These are phyloP conservation scores for Debaryomyces udenii DNA, from an alignment of 1,139 yeast species.

Conservation along the genomic window DNA sequence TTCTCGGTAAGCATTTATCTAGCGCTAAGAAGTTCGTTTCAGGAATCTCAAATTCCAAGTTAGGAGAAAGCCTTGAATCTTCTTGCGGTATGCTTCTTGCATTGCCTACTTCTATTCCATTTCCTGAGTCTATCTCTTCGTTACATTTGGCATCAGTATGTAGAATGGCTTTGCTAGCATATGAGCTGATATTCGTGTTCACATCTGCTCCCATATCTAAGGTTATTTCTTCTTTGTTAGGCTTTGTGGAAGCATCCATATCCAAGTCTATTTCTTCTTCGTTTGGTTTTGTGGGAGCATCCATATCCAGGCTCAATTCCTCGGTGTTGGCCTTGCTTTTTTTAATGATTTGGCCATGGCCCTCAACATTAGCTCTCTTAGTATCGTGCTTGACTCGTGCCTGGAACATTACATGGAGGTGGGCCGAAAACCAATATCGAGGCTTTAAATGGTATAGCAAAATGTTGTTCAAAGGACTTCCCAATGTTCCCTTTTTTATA, in stretches of 20 bases:
- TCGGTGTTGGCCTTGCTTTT: conserved; percentile 20
- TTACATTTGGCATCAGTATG: neutral
- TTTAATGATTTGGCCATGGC: neutral
- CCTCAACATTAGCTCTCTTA: conserved; percentile 4
- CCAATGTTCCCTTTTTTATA: conserved; percentile 60
- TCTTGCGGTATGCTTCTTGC: neutral
- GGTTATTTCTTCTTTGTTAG: conserved; percentile 38
- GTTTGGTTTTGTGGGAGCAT: conserved; percentile 18
- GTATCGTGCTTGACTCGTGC: conserved; percentile 44
- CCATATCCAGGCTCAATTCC: conserved; percentile 46
- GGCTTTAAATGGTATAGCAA: conserved; percentile 64
- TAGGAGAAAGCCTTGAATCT: neutral
- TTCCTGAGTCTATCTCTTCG: neutral
- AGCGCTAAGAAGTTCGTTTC: conserved; percentile 74
- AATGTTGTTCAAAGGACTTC: conserved; percentile 71
- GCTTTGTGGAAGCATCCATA: conserved; percentile 14
- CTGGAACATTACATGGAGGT: conserved; percentile 74
- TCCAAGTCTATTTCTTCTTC: conserved; percentile 21
- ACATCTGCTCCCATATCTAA: conserved; percentile 36
- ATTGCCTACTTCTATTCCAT: neutral
- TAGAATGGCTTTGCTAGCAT: neutral
- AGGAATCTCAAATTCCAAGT: neutral
- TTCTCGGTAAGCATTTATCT: conserved; percentile 75
- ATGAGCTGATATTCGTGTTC: neutral
- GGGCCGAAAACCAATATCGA: conserved; percentile 83